phyloP scores from a whole-genome alignment of 2,329 filamentous ascomycete species.

The Nothopassalora personata region DNA sequence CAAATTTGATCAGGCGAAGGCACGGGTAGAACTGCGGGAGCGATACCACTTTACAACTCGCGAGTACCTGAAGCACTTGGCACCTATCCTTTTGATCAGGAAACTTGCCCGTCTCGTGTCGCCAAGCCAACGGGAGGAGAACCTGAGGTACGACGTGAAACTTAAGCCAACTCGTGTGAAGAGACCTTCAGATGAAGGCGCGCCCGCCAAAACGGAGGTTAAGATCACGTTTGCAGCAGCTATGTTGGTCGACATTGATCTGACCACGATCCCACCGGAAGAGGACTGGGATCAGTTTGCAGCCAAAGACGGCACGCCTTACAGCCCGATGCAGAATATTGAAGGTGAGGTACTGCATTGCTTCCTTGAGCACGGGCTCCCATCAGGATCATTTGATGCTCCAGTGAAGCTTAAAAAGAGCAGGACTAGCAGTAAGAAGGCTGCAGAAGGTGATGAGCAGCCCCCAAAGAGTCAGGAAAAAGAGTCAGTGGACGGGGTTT shows the following conservation, averaged over 20 bases:
- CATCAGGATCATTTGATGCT: conserved; percentile 12
- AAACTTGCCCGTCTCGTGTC: conserved; percentile 15
- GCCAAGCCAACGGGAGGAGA: conserved; percentile 16
- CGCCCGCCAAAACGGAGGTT: conserved; percentile 11
- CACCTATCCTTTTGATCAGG: conserved; percentile 34
- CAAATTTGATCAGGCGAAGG: conserved; percentile 32
- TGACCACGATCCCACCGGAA: conserved; percentile 15
- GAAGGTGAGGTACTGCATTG: conserved; percentile 36
- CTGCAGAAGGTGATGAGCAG: neutral
- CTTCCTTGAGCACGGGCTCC: conserved; percentile 30
- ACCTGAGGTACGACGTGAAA: conserved; percentile 29
- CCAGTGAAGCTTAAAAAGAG: conserved; percentile 1
- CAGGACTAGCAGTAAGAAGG: neutral
- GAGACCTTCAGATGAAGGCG: conserved; percentile 22
- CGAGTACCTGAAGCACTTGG: conserved; percentile 37
- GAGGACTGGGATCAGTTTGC: conserved; percentile 30
- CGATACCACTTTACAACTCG: conserved; percentile 37
- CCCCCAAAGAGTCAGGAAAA: neutral
- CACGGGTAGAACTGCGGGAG: conserved; percentile 32
- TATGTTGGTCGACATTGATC: conserved; percentile 26
- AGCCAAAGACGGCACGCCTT: conserved; percentile 29
- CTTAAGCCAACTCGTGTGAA: conserved; percentile 28
- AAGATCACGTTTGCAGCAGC: conserved; percentile 37
- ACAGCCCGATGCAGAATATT: conserved; percentile 32
- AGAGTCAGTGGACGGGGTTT: neutral